Base-by-base conservation (phyloP, 192 early-diverging fungal genomes). In the Phycomyces nitens region DNA sequence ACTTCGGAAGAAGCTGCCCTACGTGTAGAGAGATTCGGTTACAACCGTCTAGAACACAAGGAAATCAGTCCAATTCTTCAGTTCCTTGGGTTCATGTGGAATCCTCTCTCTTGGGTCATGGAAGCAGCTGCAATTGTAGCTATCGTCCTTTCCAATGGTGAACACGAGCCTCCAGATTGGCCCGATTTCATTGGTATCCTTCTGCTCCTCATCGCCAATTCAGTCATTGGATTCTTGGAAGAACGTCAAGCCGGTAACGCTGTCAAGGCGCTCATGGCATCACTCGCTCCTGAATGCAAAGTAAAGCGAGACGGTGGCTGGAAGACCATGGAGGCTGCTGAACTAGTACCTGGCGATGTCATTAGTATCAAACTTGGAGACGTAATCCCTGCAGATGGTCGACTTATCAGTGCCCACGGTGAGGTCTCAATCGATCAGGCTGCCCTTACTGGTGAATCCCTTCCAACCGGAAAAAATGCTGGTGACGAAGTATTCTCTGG, bases 241-340 rank as follows among this genome's bases (percentile, higher is more conserved):
- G 94, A 96, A 76, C 88, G 89, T 62, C 86, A 90, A 44, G 93
- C 94, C 41, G 92, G 93, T 69, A 89, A 88, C 69, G 92, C 94
- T 42, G 84, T 97, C 71, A 92, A 97, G 77, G 94, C 93, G 16
- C 80, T 96, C 64, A 96, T 94, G 85, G 91, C 88, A n/a, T 92
- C 92, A 20, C 82, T 95, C 10, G 93, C 94, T 20, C 89, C 92
- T 34, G 88, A 93, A 80, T 88, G 86, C 73, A 90, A 89, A 75
- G 91, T 89, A 68, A 92, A 88, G 85, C 88, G 94, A 73, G 83
- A 94, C 75, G 88, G 89, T 74, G 75, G 84, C 64, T 90, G 91
- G 83, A 80, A 80, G 18, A 87, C 87, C 7, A 71, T 94, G 73
- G 89, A 93, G 62, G 83, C 93, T 20, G 72, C 80, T 39, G 70